Evolutionary conservation across 305 asterid species (phyloP).

Genomic region (Galium porrigens): DNA sequence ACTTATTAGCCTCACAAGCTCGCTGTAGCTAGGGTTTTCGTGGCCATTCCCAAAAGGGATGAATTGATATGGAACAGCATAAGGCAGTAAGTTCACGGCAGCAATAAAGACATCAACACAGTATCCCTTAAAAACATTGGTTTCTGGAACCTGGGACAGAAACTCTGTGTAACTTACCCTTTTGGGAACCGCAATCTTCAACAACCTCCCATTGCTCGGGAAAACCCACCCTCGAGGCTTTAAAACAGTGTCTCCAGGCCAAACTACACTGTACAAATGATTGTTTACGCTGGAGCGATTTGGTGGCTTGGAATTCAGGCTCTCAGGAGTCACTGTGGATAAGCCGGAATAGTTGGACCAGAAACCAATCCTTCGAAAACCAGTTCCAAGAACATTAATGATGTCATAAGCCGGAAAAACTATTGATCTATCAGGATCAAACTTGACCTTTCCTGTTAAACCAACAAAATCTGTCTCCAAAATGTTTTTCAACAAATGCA

Average conservation of each 20-base stretch:
- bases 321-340: constrained; percentile 34
- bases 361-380: constrained; percentile 31
- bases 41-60: constrained; percentile 30
- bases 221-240: constrained; percentile 47
- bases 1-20: constrained; percentile 21
- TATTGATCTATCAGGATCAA: constrained; percentile 24
- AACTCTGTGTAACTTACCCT: constrained; percentile 32
- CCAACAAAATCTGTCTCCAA: constrained; percentile 33
- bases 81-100: constrained; percentile 36
- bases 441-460: constrained; percentile 32
- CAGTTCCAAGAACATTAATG: constrained; percentile 35
- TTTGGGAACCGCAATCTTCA: constrained; percentile 36
- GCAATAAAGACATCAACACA: constrained; percentile 37
- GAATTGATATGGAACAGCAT: constrained; percentile 35
- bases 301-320: constrained; percentile 20
- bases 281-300: constrained; percentile 28
- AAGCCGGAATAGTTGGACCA: constrained; percentile 41
- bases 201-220: constrained; percentile 33
- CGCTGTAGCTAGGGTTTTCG: constrained; percentile 30
- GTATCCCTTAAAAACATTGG: constrained; percentile 31
- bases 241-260: constrained; percentile 34
- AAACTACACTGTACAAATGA: constrained; percentile 23
- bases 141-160: constrained; percentile 29
- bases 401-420: constrained; percentile 34
- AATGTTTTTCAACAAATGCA: constrained; percentile 23